Base-by-base conservation (phyloP, 495 filamentous ascomycete species). In the Trichoderma virens region DNA sequence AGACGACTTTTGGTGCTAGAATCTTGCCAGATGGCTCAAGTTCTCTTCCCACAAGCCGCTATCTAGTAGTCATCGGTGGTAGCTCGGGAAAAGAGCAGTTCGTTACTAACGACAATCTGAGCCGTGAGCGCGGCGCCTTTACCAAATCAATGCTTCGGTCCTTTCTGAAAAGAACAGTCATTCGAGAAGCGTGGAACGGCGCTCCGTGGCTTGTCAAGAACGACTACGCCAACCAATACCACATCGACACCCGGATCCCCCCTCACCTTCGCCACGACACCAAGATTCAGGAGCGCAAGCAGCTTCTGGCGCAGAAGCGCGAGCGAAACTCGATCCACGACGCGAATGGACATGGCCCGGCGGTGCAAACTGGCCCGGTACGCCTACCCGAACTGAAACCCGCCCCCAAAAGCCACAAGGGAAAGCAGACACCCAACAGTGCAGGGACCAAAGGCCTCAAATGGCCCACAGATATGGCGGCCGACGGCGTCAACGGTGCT, bases 141-240 rank as follows among this genome's bases (percentile, higher is more conserved):
- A 96, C 93, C 43, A 99, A 99, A 76, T 87, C 93, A 56, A 91
- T 96, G 73, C 79, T 99, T 61, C 87, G 93, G 32, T 89, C 91
- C 2, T 98, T 97, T 66, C 91, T 99, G 64, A 96, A 97, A 70
- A 93, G 96, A 75, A 94, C 91, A 7, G 88, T 96, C 16, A 91
- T 88, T 14, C 81, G 93, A 65, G 95, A 98, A 69, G 83, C 92
- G 0, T 98, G 93, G 93, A 90, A 84, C 51, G 93, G 93, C 5
- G 94, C 94, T 0, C 95, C 95, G 11, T 99, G 94, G 94, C 73
- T 96, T 39, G 93, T 98, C 25, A 98, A 97, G 75, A 82, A 88
- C 23, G 84, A 89, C 60, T 85, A 96, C 59, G 95, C 95, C 1
- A 85, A 86, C 34, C 80, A 87, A 66, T 96, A 92, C 69, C 89